Conservation (phyloP, 768 basidiomycete species). For the Rossbeevera mucosa region DNA sequence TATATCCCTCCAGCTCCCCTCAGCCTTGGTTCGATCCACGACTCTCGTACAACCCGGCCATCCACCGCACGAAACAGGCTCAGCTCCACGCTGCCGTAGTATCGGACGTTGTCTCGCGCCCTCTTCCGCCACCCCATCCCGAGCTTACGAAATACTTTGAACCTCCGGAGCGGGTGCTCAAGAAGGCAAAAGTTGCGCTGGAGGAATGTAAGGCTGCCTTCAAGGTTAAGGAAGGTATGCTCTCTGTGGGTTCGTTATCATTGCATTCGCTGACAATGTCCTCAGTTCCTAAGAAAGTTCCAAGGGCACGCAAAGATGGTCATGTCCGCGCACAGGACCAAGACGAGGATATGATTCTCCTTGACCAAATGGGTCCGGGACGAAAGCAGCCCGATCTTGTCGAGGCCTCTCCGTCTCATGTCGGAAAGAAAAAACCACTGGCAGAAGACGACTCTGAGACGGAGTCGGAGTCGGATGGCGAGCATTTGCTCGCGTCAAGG, state of each 20-base stretch:
- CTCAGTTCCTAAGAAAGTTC: slow-evolving; percentile 61
- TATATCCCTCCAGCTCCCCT: slow-evolving; percentile 42
- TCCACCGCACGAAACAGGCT: slow-evolving; percentile 91
- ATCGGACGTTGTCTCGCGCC: slow-evolving; percentile 64
- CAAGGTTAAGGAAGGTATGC: slow-evolving; percentile 73
- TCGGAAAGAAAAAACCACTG: slow-evolving; percentile 14
- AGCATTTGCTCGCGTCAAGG: slow-evolving; percentile 18
- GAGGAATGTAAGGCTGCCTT: slow-evolving; percentile 61
- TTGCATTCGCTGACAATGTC: neutral
- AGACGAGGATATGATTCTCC: slow-evolving; percentile 53
- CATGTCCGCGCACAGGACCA: slow-evolving; percentile 62
- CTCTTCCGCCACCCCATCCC: slow-evolving; percentile 81
- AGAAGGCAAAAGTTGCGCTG: slow-evolving; percentile 51
- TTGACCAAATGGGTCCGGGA: slow-evolving; percentile 35
- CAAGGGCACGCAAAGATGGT: slow-evolving; percentile 53
- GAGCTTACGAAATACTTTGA: slow-evolving; percentile 82
- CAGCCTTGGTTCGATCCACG: slow-evolving; percentile 73
- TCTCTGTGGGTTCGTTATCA: neutral
- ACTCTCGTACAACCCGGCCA: slow-evolving; percentile 80
- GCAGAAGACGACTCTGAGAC: slow-evolving; percentile 45
- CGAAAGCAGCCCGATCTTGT: slow-evolving; percentile 12
- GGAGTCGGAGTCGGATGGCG: slow-evolving; percentile 45
- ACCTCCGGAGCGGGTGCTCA: slow-evolving; percentile 64
- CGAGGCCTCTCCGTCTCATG: neutral
- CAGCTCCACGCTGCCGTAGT: slow-evolving; percentile 84